phyloP scores from a whole-genome alignment of 1,284 basidiomycete genomes.

The Rhodotorula sp. region DNA sequence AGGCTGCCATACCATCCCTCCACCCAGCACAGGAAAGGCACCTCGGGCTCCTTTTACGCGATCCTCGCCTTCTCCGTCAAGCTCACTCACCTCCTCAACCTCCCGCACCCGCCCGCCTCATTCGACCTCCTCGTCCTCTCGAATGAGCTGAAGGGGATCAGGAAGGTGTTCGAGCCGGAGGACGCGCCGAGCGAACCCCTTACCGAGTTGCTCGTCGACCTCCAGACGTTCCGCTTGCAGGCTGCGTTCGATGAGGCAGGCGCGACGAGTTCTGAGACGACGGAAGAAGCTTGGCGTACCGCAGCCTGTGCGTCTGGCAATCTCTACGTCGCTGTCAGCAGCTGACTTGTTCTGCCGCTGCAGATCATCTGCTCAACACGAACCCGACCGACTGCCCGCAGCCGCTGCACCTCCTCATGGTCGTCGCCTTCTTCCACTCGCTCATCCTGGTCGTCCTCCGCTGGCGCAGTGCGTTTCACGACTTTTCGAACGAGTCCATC shows the following conservation, averaged over 20 bases:
- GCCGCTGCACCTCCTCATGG: neutral
- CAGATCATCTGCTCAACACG: neutral
- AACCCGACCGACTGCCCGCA: neutral
- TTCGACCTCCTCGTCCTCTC: slow-evolving; percentile 3
- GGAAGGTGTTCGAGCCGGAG: neutral
- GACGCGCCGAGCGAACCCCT: neutral
- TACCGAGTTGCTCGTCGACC: neutral
- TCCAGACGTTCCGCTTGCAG: neutral
- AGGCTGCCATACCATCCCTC: no score
- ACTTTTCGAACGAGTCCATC: no score
- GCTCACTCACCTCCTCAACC: slow-evolving; percentile 1
- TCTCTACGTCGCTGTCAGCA: no score
- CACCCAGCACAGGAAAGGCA: no score
- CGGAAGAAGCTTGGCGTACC: neutral
- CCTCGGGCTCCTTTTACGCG: no score
- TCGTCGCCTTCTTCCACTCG: neutral
- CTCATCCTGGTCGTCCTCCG: slow-evolving; percentile 4
- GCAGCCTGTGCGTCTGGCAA: neutral
- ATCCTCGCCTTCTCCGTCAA: no score
- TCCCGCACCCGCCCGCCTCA: neutral
- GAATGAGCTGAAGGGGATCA: neutral
- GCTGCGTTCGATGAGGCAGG: slow-evolving; percentile 1
- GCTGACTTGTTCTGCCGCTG: no score
- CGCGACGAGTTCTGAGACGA: neutral
- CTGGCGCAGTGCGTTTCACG: neutral